These are phyloP conservation scores for Lachancea sp. DNA, from an alignment of 805 yeast species.

Conservation along the genomic window DNA sequence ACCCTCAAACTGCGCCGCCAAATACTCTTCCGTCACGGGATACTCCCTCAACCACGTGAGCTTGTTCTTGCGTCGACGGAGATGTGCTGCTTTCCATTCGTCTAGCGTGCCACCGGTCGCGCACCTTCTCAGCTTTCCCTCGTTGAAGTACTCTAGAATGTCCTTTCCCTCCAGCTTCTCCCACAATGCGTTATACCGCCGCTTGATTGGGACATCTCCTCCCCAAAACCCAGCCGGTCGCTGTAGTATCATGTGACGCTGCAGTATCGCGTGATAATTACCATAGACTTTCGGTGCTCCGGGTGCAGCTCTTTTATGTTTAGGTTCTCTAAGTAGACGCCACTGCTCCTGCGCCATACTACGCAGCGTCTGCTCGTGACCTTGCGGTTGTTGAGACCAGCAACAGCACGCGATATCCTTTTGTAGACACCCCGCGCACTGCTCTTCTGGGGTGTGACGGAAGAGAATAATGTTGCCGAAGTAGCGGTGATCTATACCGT, in stretches of 20 bases:
- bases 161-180: not conserved
- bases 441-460: not conserved
- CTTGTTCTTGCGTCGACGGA: not conserved
- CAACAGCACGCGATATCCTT: not conserved
- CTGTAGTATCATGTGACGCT: not conserved
- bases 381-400: not conserved
- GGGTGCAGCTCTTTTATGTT: not conserved
- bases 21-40: not conserved
- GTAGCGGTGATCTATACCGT: conserved; percentile 1
- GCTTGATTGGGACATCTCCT: not conserved
- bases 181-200: not conserved
- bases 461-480: not conserved
- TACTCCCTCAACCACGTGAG: not conserved
- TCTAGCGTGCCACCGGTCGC: too few species aligned
- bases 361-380: not conserved
- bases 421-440: not conserved
- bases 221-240: not conserved
- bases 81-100: not conserved
- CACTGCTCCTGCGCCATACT: not conserved
- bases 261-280: not conserved
- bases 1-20: not conserved
- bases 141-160: too few species aligned
- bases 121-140: too few species aligned
- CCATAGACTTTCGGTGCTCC: not conserved
- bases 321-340: not conserved